These are phyloP conservation scores for Pholiota conissans DNA, from an alignment of 768 basidiomycete species.

Conservation along the genomic window DNA sequence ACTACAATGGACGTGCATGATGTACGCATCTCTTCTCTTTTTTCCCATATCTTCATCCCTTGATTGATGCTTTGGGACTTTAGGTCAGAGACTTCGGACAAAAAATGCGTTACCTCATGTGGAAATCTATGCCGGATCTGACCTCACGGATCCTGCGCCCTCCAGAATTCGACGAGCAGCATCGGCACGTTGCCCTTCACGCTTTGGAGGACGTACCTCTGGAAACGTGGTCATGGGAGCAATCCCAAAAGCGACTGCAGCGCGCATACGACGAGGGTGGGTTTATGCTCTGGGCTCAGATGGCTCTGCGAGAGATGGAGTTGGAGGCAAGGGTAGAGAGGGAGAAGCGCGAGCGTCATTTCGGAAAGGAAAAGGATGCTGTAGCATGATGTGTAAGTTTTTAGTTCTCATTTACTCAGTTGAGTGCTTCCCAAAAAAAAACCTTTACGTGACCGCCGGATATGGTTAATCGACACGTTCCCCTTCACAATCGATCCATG, in stretches of 20 bases:
- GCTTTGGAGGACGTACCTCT: slow-evolving; percentile 10
- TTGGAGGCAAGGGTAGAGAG: slow-evolving; percentile 55
- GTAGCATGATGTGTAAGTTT: neutral
- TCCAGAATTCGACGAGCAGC: slow-evolving; percentile 33
- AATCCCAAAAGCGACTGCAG: slow-evolving; percentile 51
- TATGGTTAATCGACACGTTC: too few species aligned
- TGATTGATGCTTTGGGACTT: neutral
- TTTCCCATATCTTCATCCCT: neutral
- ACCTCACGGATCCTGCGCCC: slow-evolving; percentile 51
- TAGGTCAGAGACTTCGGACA: slow-evolving; percentile 62
- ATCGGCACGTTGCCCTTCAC: slow-evolving; percentile 5
- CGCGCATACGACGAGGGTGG: slow-evolving; percentile 63
- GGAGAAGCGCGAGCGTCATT: slow-evolving; percentile 30
- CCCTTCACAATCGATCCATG: too few species aligned
- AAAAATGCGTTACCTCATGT: slow-evolving; percentile 52
- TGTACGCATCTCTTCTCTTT: slow-evolving; percentile 37
- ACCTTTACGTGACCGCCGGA: too few species aligned
- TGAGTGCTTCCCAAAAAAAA: too few species aligned
- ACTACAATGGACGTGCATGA: slow-evolving; percentile 51
- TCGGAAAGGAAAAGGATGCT: neutral
- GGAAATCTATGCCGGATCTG: slow-evolving; percentile 47
- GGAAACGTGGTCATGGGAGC: slow-evolving; percentile 51
- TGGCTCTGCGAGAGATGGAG: slow-evolving; percentile 56
- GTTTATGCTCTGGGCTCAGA: slow-evolving; percentile 52
- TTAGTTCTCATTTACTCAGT: too few species aligned